Conservation (phyloP, 2,329 filamentous ascomycete genomes). For the Hymenoscyphus fructigenus region DNA sequence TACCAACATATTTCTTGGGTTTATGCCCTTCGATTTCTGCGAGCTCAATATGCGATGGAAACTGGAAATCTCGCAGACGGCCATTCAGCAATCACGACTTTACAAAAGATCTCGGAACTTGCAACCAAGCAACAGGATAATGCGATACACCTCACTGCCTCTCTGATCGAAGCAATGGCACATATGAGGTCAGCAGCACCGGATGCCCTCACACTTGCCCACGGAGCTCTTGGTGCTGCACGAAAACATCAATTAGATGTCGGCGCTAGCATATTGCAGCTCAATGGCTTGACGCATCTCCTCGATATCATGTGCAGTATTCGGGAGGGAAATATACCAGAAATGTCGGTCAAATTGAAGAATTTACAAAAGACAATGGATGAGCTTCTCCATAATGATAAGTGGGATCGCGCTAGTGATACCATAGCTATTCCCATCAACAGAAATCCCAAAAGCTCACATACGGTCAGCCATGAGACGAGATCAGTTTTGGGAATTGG, state of each 20-base stretch:
- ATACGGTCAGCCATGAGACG: constrained; percentile 58
- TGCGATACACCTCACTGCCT: constrained; percentile 64
- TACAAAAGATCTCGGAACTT: constrained; percentile 60
- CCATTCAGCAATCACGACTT: constrained; percentile 63
- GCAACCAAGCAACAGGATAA: constrained; percentile 61
- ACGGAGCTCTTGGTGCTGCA: constrained; percentile 71
- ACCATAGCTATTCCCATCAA: constrained; percentile 55
- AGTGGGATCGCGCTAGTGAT: constrained; percentile 42
- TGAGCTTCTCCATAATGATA: constrained; percentile 42
- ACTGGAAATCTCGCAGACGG: constrained; percentile 59
- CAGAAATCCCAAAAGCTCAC: constrained; percentile 47
- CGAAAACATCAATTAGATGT: constrained; percentile 68
- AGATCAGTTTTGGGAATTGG: constrained; percentile 52
- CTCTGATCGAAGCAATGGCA: constrained; percentile 67
- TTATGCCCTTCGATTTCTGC: constrained; percentile 74
- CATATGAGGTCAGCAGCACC: constrained; percentile 63
- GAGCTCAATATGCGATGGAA: constrained; percentile 67
- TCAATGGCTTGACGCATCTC: constrained; percentile 64
- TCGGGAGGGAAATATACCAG: constrained; percentile 58
- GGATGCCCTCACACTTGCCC: constrained; percentile 68
- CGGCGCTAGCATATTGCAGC: constrained; percentile 62
- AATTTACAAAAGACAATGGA: constrained; percentile 63
- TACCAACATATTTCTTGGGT: constrained; percentile 71
- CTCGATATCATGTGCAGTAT: constrained; percentile 71
- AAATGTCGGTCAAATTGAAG: constrained; percentile 59